Evolutionary conservation across 441 rosid genomes (phyloP), one percentile per base, ranked within the genome.

Genomic region (Adansonia gregorii): DNA sequence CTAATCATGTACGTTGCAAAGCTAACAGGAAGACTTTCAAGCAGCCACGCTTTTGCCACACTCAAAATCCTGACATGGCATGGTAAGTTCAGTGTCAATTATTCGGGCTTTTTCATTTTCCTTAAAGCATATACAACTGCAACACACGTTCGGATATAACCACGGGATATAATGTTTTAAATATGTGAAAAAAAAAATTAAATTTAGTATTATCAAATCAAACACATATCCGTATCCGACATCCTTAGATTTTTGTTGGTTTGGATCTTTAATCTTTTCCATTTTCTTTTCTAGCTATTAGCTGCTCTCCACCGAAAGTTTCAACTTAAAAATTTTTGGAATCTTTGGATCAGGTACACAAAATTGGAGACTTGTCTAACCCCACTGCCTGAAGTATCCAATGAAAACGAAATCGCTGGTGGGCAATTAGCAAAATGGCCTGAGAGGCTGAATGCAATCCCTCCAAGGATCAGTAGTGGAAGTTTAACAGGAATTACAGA

Each of bases 291-390:
- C 22, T n/a, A 54, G 58, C 7, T 2, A 41, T 4, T 41, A 41
- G 48, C 12, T 46, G 2, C 49, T 46, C 49, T 46, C 49, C 12
- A 46, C 49, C 12, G 9, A 46, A 9, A 56, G 24, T n/a, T 2
- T 19, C 54, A 22, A 27, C 17, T 11, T 6, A 6, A 6, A n/a
- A 49, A 49, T 49, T 3, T 41, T 43, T 22, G 2, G 3, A 3
- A 49, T 73, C 63, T 15, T 45, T 75, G 39, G 39, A 69, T 20
- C 68, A 90, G 94, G 94, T 89, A 90, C 74, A 85, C 88, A 12
- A 86, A 83, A 66, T 43, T 90, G 87, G 94, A 86, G 65, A 65
- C 86, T 49, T 90, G 92, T 79, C 67, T 90, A 75, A 90, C 90
- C 71, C 89, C 83, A 76, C 76, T 89, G 60, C 94, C 94, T 1